Evolutionary conservation across 2,329 filamentous ascomycete species (phyloP).

Genomic region (Diaporthe nobilis): DNA sequence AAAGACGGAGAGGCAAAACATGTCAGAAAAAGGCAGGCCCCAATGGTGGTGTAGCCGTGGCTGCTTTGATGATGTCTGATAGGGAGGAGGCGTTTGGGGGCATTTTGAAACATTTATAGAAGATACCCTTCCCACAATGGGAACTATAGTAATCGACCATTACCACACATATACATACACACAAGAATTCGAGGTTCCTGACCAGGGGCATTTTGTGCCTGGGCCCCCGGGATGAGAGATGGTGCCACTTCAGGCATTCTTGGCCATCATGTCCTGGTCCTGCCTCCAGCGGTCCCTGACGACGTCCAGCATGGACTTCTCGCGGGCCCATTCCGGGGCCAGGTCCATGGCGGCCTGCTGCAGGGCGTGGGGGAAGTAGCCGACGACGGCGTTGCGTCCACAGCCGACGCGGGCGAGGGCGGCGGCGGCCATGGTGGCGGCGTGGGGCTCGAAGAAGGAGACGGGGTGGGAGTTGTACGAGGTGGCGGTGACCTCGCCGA

Average conservation of each 20-base stretch:
- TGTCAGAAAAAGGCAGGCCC: background rate
- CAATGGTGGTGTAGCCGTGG: background rate
- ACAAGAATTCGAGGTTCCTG: background rate
- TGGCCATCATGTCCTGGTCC: conserved; percentile 31
- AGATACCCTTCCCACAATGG: conserved; percentile 42
- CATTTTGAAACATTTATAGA: conserved; percentile 28
- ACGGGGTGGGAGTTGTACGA: conserved; percentile 37
- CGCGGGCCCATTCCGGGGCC: conserved; percentile 29
- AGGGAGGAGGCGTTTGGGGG: background rate
- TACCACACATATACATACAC: background rate
- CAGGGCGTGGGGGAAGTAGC: conserved; percentile 44
- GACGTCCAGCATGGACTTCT: background rate
- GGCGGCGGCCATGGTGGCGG: conserved; percentile 43
- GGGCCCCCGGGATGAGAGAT: background rate
- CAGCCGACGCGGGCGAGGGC: conserved; percentile 46
- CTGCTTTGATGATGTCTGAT: background rate
- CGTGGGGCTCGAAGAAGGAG: conserved; percentile 42
- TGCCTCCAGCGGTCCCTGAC: conserved; percentile 28
- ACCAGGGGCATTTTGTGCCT: background rate
- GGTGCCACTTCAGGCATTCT: conserved; percentile 9
- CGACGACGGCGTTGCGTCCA: conserved; percentile 41
- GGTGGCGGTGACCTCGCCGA: conserved; percentile 45
- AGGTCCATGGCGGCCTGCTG: conserved; percentile 33
- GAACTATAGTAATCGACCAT: conserved; percentile 23
- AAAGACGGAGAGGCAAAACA: background rate